Evolutionary conservation across 2,329 filamentous ascomycete species (phyloP), one percentile per base, ranked within the genome.

Genomic region (Dothistroma septosporum): DNA sequence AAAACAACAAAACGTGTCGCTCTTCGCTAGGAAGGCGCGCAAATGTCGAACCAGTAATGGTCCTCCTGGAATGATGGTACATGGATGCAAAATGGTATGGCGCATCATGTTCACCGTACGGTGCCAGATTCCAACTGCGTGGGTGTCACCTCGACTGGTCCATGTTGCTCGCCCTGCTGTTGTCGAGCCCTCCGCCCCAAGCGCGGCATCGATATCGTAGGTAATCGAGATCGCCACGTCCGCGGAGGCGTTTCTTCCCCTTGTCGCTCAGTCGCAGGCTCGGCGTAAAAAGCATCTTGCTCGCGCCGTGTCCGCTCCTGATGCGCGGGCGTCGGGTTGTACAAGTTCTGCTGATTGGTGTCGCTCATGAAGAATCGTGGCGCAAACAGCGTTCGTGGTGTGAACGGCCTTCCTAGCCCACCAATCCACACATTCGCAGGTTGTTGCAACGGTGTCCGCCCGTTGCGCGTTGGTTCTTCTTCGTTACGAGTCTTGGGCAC

Each of bases 401-500:
- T 55, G 61, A 72, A 68, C 11, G 65, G 62, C 31, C 66, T 61
- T 44, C 66, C 62, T 28, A 69, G 61, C 6, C 62, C 64, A 16
- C 66, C 68, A 4, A 73, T 64, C 69, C 71, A 73, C 5, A 67
- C 69, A 4, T 66, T 58, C 11, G 64, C 60, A 16, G 73, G 73
- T 12, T 65, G 62, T 28, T 65, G 62, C 6, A 70, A 70, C 41
- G 68, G 50, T 16, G 54, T 53, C 37, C 64, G 46, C n/a, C 62
- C 61, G 12, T 55, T 57, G 19, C 58, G 59, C 9, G 62, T 50
- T 24, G 59, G 61, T 55, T 81, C 79, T 9, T 77, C 80, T 63
- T 87, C 85, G 2, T 89, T 81, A 16, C 91, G 89, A 55, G 92
- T 91, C 77, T 97, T 97, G 0, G 94, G 93, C 2, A 91, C 88